Base-by-base conservation (phyloP, 495 filamentous ascomycete species). In the Penicillium chermesinum region DNA sequence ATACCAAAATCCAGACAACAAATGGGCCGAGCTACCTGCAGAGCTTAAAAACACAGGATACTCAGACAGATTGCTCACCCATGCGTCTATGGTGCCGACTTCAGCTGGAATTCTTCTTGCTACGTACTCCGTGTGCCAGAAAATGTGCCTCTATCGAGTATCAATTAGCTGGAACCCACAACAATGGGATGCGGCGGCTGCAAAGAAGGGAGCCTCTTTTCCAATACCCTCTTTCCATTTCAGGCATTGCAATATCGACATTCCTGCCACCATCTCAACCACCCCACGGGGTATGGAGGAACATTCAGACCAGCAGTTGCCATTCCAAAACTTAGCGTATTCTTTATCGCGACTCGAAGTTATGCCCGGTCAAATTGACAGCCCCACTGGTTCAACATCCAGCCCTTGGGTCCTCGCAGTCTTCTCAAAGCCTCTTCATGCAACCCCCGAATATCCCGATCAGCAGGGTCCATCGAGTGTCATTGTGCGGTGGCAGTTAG, bases 401-500 rank as follows among this genome's bases (percentile, higher is more conserved):
- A 75, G 74, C 18, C 80, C 85, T 0, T 79, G 81, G 44, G 77
- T 94, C 30, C 55, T 93, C 27, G 85, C 84, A 3, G 76, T 88
- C 27, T 86, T 87, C 48, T 86, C 87, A 15, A 77, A 82, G 18
- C 61, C 66, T 25, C 55, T 65, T 41, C 81, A 62, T 70, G 77
- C 39, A 48, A 64, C 64, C 43, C 70, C 59, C 51, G 72, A 67
- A 69, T 73, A 61, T 37, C 68, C 80, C 19, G 79, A 78, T 27
- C 74, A 78, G 22, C 78, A 82, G 53, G 81, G 81, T 14, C 67
- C 76, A 2, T 74, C 80, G 49, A 89, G 81, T 53, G 75, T 88
- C 21, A 78, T 94, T 44, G 82, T 84, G 22, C 77, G 84, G 46
- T 95, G 88, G 89, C 83, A 90, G 51, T 60, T 93, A n/a, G 67